Evolutionary conservation across 805 yeast species (phyloP).

Genomic region (Wickerhamiella australiensis): DNA sequence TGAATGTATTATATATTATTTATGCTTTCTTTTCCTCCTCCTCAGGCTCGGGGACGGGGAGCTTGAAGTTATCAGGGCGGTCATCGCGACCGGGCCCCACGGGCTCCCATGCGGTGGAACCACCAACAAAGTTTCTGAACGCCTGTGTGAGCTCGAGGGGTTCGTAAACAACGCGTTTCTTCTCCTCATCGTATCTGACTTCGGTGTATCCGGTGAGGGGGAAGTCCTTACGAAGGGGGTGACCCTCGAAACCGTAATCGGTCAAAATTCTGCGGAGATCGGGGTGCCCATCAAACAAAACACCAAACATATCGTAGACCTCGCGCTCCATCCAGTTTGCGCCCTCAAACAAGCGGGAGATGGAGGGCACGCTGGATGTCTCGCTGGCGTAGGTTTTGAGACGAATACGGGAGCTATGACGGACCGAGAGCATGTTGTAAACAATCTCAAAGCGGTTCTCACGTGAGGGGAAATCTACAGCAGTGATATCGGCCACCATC

Average conservation of each 20-base stretch:
- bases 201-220: slow-evolving; percentile 88
- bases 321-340: slow-evolving; percentile 89
- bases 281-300: slow-evolving; percentile 80
- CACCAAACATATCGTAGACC: slow-evolving; percentile 76
- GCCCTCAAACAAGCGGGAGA: slow-evolving; percentile 61
- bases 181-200: slow-evolving; percentile 81
- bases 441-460: slow-evolving; percentile 78
- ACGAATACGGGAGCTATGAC: slow-evolving; percentile 77
- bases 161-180: slow-evolving; percentile 78
- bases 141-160: slow-evolving; percentile 88
- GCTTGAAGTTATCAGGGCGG: slow-evolving; percentile 68
- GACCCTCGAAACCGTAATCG: slow-evolving; percentile 87
- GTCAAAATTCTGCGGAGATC: slow-evolving; percentile 83
- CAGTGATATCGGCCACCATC: slow-evolving; percentile 68
- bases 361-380: slow-evolving; percentile 67
- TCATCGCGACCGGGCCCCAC: slow-evolving; percentile 77
- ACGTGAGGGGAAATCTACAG: slow-evolving; percentile 76
- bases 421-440: slow-evolving; percentile 65
- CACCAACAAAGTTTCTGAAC: slow-evolving; percentile 80
- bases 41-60: slow-evolving; percentile 74
- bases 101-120: slow-evolving; percentile 83
- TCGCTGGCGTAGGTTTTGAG: slow-evolving; percentile 83
- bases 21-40: slow-evolving; percentile 29
- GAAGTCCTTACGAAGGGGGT: slow-evolving; percentile 83
- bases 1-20: neutral